Evolutionary conservation across 768 basidiomycete species (phyloP), one percentile per base, ranked within the genome.

Genomic region (Tephrocybe sp.): DNA sequence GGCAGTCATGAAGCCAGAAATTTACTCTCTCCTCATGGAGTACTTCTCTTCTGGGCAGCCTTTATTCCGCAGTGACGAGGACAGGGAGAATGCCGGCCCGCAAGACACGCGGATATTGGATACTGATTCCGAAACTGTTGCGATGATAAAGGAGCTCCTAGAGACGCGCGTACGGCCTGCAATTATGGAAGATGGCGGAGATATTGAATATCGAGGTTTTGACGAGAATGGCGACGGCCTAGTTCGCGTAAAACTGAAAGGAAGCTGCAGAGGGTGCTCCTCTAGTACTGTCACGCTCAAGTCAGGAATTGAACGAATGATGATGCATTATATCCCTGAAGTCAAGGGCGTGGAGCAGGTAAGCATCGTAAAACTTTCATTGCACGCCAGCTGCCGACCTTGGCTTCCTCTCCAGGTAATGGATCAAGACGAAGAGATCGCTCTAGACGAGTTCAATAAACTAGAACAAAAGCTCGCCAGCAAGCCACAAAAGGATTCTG

Each of bases 161-260:
- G 96, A 98, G 64, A 98, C 95, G 2, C 74, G 97, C 12, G 93
- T 99, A 15, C 74, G 97, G 47, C 97, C 97, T 5, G 91, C 94
- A 4, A 98, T 99, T 52, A 95, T 95, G 90, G 97, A 98, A 66
- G 96, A 99, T 49, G 97, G 97, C 0, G 97, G 97, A 2, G 97
- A 98, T 65, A 94, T 99, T 49, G 96, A 98, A 69, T 99, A 90
- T 65, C 81, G 87, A 28, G 94, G 92, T 3, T 96, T 98, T 61
- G 78, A 81, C 42, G 92, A 96, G 56, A 83, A 82, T 18, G 90
- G 89, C 2, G 68, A 72, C 19, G 90, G 90, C 0, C 61, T 89
- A 25, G 96, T 99, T 5, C 81, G 80, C 64, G 77, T 99, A 25
- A 96, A 89, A 67, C 76, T 99, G 52, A 98, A 98, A 75, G 97